Conservation (phyloP, 1,284 basidiomycete species). For the Ustilago sp. region DNA sequence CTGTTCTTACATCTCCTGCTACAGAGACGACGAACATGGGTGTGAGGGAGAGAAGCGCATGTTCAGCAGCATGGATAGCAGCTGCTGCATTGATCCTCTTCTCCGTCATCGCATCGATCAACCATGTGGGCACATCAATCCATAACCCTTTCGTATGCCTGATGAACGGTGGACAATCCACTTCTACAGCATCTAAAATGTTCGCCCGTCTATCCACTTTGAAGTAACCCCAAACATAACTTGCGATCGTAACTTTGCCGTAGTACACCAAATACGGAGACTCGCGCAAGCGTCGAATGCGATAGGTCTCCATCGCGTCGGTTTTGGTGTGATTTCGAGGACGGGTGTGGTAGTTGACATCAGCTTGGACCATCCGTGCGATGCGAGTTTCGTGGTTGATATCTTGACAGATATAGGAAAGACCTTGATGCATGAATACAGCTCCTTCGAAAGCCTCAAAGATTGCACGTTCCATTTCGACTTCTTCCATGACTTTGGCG, state of each 20-base stretch:
- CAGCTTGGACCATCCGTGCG: conserved; percentile 78
- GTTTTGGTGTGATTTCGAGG: conserved; percentile 76
- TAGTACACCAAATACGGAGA: conserved; percentile 78
- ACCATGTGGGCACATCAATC: conserved; percentile 81
- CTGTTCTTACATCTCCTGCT: conserved; percentile 79
- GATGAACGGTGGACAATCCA: conserved; percentile 83
- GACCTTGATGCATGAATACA: conserved; percentile 70
- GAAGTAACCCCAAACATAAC: conserved; percentile 77
- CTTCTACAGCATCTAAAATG: conserved; percentile 82
- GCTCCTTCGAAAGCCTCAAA: conserved; percentile 79
- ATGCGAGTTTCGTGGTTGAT: conserved; percentile 82
- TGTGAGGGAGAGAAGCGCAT: conserved; percentile 80
- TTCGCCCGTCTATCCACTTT: conserved; percentile 70
- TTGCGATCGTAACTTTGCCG: conserved; percentile 78
- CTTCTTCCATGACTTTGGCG: conserved; percentile 80
- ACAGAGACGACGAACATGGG: conserved; percentile 77
- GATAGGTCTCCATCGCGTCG: conserved; percentile 81
- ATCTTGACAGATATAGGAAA: conserved; percentile 77
- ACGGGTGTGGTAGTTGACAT: conserved; percentile 86
- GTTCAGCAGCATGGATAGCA: conserved; percentile 85
- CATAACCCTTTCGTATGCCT: conserved; percentile 83
- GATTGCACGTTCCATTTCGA: conserved; percentile 85
- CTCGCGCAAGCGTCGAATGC: conserved; percentile 78
- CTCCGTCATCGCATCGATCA: conserved; percentile 73
- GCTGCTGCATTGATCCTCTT: conserved; percentile 78